phyloP scores from a whole-genome alignment of 805 yeast species.

The Limtongia smithiae region DNA sequence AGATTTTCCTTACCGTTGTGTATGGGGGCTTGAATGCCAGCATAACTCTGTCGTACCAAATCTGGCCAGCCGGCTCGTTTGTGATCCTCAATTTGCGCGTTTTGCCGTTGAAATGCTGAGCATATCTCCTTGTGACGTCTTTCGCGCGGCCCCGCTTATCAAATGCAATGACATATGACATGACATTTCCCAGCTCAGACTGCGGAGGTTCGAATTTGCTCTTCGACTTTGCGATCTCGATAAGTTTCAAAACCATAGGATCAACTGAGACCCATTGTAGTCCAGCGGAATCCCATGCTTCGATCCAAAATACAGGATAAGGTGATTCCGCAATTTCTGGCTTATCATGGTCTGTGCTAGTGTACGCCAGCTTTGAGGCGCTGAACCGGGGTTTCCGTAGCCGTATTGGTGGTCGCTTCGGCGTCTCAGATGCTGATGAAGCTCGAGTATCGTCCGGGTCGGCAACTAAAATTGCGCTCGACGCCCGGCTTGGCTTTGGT shows the following conservation, averaged over 20 bases:
- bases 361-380: slow-evolving; percentile 16
- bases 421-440: not conserved
- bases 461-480: slow-evolving; percentile 3
- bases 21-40: slow-evolving; percentile 32
- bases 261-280: slow-evolving; percentile 83
- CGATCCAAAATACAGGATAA: slow-evolving; percentile 87
- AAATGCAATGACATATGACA: slow-evolving; percentile 75
- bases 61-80: slow-evolving; percentile 50
- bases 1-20: slow-evolving; percentile 29
- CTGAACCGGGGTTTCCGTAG: slow-evolving; percentile 23
- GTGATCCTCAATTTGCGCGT: slow-evolving; percentile 71
- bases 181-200: slow-evolving; percentile 52
- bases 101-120: slow-evolving; percentile 65
- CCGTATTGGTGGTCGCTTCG: slow-evolving; percentile 15
- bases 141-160: slow-evolving; percentile 61
- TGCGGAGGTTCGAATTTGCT: slow-evolving; percentile 71
- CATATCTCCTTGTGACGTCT: slow-evolving; percentile 84
- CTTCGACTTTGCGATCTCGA: slow-evolving; percentile 59
- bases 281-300: slow-evolving; percentile 78
- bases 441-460: not conserved
- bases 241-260: slow-evolving; percentile 60
- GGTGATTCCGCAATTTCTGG: slow-evolving; percentile 21
- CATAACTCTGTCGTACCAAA: slow-evolving; percentile 59
- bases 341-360: slow-evolving; percentile 18
- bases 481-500: slow-evolving; percentile 5